Base-by-base conservation (phyloP, 2,329 filamentous ascomycete species). In the Corinectria fuckeliana region DNA sequence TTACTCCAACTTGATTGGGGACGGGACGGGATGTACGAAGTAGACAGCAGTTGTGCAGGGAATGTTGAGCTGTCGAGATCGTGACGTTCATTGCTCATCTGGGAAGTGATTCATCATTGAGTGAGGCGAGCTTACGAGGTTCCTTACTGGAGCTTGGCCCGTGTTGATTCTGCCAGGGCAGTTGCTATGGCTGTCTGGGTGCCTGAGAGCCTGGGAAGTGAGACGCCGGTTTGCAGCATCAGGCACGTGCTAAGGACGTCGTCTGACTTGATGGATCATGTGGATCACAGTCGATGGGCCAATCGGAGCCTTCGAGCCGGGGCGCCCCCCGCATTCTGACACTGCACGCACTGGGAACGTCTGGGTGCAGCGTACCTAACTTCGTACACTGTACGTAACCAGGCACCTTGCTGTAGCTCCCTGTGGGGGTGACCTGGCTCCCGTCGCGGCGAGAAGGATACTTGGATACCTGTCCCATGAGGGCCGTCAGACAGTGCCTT, bases 211-310 rank as follows among this genome's bases (percentile, higher is more conserved):
- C 49, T 39, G 55, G 41, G 50, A 45, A 45, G 42, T 49, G 56
- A 58, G 50, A 55, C 45, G 39, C 41, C 39, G 26, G 45, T 50
- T 58, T 60, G 59, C 51, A 59, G 68, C 45, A 50, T 34, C 38
- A 59, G 66, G 69, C 69, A 71, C 69, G 69, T 71, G 69, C 69
- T 61, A 66, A 69, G 67, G 66, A 66, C 64, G 69, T 71, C 69
- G 69, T 71, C 69, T 71, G 69, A 71, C 69, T 71, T 55, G 61
- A 68, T 67, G 65, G 68, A 71, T 71, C 69, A 71, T 67, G 69
- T 68, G 69, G 69, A 66, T 63, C 62, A 34, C 7, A 28, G 49
- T 44, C 57, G 23, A 68, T 69, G 61, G 68, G 23, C 68, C 67
- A 69, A 70, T 70, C 64, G 68, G 68, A 70, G 65, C 49, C 56